These are phyloP conservation scores for Tuber brumale DNA, from an alignment of 495 filamentous ascomycete genomes.

Conservation along the genomic window DNA sequence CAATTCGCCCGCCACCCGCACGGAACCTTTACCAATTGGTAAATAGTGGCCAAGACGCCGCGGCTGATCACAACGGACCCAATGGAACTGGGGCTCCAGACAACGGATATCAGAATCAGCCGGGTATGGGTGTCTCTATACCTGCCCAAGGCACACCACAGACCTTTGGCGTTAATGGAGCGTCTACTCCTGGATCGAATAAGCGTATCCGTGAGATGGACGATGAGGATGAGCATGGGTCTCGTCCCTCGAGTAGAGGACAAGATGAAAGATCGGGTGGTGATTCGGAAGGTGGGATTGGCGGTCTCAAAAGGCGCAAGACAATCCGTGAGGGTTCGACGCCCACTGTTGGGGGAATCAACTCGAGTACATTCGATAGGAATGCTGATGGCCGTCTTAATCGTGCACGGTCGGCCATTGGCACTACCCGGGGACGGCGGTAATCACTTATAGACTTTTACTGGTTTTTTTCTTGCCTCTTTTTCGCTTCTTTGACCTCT, in stretches of 20 bases:
- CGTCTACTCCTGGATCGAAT: slow-evolving; percentile 47
- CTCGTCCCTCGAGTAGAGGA: slow-evolving; percentile 59
- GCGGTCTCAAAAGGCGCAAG: slow-evolving; percentile 77
- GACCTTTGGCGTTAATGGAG: slow-evolving; percentile 43
- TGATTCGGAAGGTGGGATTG: slow-evolving; percentile 47
- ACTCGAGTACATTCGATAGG: slow-evolving; percentile 33
- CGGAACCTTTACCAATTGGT: slow-evolving; percentile 88
- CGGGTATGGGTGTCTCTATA: slow-evolving; percentile 54
- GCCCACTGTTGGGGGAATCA: slow-evolving; percentile 39
- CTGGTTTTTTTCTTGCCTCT: slow-evolving; percentile 18
- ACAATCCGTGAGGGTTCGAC: slow-evolving; percentile 59
- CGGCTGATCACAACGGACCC: slow-evolving; percentile 35
- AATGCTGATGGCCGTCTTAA: slow-evolving; percentile 37
- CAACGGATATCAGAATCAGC: slow-evolving; percentile 63
- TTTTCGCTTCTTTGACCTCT: slow-evolving; percentile 26
- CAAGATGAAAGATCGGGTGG: slow-evolving; percentile 39
- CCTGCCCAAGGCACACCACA: slow-evolving; percentile 49
- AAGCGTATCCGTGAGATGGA: slow-evolving; percentile 78
- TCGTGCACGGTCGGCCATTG: slow-evolving; percentile 37
- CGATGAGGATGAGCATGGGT: slow-evolving; percentile 65
- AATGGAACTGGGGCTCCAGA: slow-evolving; percentile 32
- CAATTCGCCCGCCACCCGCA: slow-evolving; percentile 51
- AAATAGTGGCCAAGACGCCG: slow-evolving; percentile 56
- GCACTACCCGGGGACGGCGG: slow-evolving; percentile 28
- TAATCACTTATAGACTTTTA: slow-evolving; percentile 35